Evolutionary conservation across 2,329 filamentous ascomycete species (phyloP).

Genomic region (Pseudogymnoascus sp.): DNA sequence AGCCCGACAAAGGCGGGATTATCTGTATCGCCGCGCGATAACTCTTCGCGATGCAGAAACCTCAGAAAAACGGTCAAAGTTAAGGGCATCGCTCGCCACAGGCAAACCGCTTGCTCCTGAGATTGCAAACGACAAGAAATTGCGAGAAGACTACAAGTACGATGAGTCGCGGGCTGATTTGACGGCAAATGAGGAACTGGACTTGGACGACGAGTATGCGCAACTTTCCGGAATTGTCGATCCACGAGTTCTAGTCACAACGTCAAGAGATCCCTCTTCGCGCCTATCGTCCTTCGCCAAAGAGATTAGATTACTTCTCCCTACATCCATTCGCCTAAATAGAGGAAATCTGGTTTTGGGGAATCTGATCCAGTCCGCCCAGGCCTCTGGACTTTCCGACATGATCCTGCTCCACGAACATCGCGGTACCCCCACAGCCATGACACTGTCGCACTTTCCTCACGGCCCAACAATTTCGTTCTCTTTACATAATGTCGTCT

Average conservation of each 20-base stretch:
- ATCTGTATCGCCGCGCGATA: constrained; percentile 84
- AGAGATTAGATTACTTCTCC: constrained; percentile 76
- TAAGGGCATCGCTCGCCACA: constrained; percentile 79
- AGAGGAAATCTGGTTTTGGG: constrained; percentile 83
- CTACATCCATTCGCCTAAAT: constrained; percentile 82
- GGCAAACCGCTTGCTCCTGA: constrained; percentile 77
- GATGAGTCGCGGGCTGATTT: constrained; percentile 74
- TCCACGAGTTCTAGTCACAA: constrained; percentile 82
- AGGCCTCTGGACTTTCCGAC: constrained; percentile 73
- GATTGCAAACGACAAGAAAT: constrained; percentile 76
- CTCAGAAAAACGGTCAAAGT: constrained; percentile 79
- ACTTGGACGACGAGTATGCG: constrained; percentile 83
- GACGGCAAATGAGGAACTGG: constrained; percentile 59
- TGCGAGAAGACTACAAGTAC: constrained; percentile 86
- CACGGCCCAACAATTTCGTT: constrained; percentile 85
- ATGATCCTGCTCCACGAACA: constrained; percentile 87
- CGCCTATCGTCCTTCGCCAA: constrained; percentile 86
- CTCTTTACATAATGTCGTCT: constrained; percentile 83
- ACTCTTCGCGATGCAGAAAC: constrained; percentile 87
- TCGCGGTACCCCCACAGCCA: constrained; percentile 80
- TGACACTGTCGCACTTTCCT: constrained; percentile 81
- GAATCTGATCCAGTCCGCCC: constrained; percentile 75
- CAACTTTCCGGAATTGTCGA: constrained; percentile 88
- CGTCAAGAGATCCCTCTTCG: constrained; percentile 78
- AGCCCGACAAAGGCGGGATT: constrained; percentile 73